Evolutionary conservation across 768 basidiomycete species (phyloP).

Genomic region (Scleroderma citrinum): DNA sequence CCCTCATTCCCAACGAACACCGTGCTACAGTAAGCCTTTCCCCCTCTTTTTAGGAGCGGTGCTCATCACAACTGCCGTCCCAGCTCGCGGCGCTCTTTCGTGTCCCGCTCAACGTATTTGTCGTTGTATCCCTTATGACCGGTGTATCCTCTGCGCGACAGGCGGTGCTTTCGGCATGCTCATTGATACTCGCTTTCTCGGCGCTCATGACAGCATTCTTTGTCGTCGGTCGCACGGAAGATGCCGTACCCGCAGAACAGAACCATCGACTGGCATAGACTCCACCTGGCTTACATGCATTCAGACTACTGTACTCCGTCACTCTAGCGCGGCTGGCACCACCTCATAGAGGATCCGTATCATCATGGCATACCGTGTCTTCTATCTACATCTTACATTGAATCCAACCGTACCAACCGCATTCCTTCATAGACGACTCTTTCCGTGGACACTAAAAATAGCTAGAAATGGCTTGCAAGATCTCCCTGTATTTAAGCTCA

Average conservation of each 20-base stretch:
- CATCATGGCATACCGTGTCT: too few species aligned
- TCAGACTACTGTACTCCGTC: too few species aligned
- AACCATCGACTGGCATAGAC: slow-evolving; percentile 15
- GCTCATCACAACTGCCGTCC: slow-evolving; percentile 1
- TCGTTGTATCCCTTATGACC: slow-evolving; percentile 61
- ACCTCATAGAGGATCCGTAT: too few species aligned
- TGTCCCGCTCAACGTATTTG: slow-evolving; percentile 70
- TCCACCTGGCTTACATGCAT: not conserved
- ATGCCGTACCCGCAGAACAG: slow-evolving; percentile 11
- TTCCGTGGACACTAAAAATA: not conserved
- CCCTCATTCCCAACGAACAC: slow-evolving; percentile 63
- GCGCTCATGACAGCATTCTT: slow-evolving; percentile 51
- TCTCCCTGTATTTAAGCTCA: not conserved
- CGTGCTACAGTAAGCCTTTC: slow-evolving; percentile 57
- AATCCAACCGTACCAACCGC: too few species aligned
- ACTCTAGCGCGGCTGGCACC: too few species aligned
- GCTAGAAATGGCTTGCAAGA: not conserved
- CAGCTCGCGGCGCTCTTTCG: slow-evolving; percentile 68
- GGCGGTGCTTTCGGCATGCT: slow-evolving; percentile 53
- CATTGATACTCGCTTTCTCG: slow-evolving; percentile 52
- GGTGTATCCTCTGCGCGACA: slow-evolving; percentile 62
- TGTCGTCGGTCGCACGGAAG: slow-evolving; percentile 34
- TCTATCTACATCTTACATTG: too few species aligned
- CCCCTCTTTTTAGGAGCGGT: not conserved
- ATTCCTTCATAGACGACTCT: too few species aligned